phyloP scores from a whole-genome alignment of 345 rosid species.

The Arabidopsis suecica region DNA sequence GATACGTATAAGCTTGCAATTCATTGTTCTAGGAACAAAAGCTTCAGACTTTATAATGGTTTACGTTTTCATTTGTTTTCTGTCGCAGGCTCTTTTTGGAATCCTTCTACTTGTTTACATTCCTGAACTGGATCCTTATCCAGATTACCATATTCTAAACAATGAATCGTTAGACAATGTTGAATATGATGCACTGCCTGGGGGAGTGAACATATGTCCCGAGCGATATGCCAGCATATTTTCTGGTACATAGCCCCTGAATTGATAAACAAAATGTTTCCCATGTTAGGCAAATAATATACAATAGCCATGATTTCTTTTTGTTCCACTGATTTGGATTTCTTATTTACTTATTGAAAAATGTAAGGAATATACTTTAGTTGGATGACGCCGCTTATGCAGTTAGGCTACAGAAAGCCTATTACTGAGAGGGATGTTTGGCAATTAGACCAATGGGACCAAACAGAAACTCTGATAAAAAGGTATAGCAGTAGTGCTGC shows the following conservation, averaged over 20 bases:
- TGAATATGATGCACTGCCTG: conserved; percentile 81
- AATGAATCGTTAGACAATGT: conserved; percentile 54
- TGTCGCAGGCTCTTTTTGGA: conserved; percentile 74
- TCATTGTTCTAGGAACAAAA: conserved; percentile 17
- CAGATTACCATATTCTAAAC: conserved; percentile 61
- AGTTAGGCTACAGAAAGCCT: conserved; percentile 81
- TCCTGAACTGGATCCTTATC: conserved; percentile 71
- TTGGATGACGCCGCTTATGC: conserved; percentile 94
- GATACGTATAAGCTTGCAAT: conserved; percentile 11
- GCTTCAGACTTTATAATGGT: background rate
- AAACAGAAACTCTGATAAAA: conserved; percentile 69
- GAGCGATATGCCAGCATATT: conserved; percentile 70
- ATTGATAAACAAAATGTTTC: background rate
- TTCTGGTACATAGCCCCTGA: conserved; percentile 71
- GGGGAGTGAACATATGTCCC: conserved; percentile 77
- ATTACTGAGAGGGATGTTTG: conserved; percentile 91
- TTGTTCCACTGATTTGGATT: conserved; percentile 22
- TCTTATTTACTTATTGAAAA: conserved; percentile 18
- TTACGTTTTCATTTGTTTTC: background rate
- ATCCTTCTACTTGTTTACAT: conserved; percentile 68
- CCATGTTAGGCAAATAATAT: background rate
- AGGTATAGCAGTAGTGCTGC: conserved; percentile 52
- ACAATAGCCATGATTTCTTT: background rate
- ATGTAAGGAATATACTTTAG: conserved; percentile 65
- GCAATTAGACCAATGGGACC: conserved; percentile 95